Evolutionary conservation across 352 stramenopile genomes (phyloP).

Genomic region (Plasmopara halstedii): DNA sequence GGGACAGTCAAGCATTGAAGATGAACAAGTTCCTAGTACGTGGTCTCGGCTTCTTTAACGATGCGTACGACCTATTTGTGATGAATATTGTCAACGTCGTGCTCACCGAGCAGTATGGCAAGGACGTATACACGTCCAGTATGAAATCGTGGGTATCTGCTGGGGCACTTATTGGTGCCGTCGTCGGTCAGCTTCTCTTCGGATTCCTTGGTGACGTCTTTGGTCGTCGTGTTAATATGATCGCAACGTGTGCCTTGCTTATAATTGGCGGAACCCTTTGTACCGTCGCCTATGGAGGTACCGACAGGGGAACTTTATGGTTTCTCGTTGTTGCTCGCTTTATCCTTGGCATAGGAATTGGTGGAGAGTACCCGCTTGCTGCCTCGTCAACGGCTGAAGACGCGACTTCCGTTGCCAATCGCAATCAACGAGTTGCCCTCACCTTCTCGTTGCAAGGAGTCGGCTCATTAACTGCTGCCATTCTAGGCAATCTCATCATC

Average conservation of each 20-base stretch:
- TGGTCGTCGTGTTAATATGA: conserved; percentile 21
- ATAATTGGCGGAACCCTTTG: conserved; percentile 16
- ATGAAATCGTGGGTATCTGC: conserved; percentile 61
- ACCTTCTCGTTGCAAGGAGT: conserved; percentile 64
- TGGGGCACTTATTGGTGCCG: conserved; percentile 17
- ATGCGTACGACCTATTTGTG: conserved; percentile 75
- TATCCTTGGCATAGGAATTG: conserved; percentile 15
- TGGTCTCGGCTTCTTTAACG: conserved; percentile 72
- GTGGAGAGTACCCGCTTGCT: conserved; percentile 32
- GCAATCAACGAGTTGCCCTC: conserved; percentile 42
- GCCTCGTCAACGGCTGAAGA: conserved; percentile 49
- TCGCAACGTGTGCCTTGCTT: conserved; percentile 11
- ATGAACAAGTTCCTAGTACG: conserved; percentile 65
- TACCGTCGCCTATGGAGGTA: conserved; percentile 6
- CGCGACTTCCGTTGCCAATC: conserved; percentile 28
- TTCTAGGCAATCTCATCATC: conserved; percentile 58
- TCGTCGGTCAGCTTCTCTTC: conserved; percentile 12
- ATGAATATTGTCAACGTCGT: conserved; percentile 81
- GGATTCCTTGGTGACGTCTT: conserved; percentile 17
- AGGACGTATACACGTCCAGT: conserved; percentile 45
- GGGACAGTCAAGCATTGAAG: no score
- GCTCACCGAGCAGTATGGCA: conserved; percentile 63
- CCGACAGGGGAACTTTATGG: conserved; percentile 7
- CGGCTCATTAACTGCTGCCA: conserved; percentile 38
- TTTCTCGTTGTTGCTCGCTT: conserved; percentile 13